Evolutionary conservation across 495 filamentous ascomycete genomes (phyloP).

Genomic region (Lepraria neglecta): DNA sequence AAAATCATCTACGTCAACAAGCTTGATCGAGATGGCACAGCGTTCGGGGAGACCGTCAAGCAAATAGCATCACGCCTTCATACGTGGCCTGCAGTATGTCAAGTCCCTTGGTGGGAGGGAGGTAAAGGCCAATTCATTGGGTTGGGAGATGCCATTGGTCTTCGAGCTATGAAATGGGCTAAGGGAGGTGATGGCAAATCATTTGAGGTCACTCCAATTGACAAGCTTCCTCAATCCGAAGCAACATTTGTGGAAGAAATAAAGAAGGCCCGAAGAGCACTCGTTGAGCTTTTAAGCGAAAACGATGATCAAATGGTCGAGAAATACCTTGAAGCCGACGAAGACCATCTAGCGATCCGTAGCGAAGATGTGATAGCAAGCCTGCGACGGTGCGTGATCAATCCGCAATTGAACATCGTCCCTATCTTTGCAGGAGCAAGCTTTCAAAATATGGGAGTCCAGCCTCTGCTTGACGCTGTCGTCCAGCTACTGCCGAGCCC

Average conservation of each 20-base stretch:
- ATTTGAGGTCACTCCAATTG: constrained; percentile 45
- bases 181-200: constrained; percentile 62
- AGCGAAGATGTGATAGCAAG: constrained; percentile 59
- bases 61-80: constrained; percentile 74
- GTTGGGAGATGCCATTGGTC: constrained; percentile 71
- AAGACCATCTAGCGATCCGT: constrained; percentile 63
- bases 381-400: constrained; percentile 65
- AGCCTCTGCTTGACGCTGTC: constrained; percentile 84
- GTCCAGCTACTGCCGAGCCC: constrained; percentile 82
- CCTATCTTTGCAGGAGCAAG: constrained; percentile 90
- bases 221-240: constrained; percentile 48
- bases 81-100: constrained; percentile 84
- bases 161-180: constrained; percentile 48
- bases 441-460: constrained; percentile 89
- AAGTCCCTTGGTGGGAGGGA: constrained; percentile 85
- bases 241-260: constrained; percentile 60
- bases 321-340: constrained; percentile 67
- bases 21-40: constrained; percentile 87
- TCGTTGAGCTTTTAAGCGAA: constrained; percentile 80
- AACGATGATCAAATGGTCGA: constrained; percentile 83
- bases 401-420: constrained; percentile 56
- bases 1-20: constrained; percentile 91
- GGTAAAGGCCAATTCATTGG: constrained; percentile 69
- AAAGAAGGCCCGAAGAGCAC: constrained; percentile 61
- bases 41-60: constrained; percentile 77